Evolutionary conservation across 2,329 filamentous ascomycete species (phyloP).

Genomic region (Cercospora janseana): DNA sequence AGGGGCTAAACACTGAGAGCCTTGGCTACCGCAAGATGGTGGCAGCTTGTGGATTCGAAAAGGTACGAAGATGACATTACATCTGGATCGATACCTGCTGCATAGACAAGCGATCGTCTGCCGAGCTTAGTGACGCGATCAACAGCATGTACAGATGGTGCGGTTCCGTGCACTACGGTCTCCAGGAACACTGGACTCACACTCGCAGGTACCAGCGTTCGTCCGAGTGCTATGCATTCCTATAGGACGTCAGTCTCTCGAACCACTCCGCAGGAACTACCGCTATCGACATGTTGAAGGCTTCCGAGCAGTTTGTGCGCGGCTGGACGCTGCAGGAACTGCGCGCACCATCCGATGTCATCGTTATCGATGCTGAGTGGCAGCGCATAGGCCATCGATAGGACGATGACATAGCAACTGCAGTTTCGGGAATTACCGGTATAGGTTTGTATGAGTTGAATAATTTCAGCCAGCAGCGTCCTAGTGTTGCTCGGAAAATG

Average conservation of each 20-base stretch:
- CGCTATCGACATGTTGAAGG: background rate
- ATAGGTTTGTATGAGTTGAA: constrained; percentile 16
- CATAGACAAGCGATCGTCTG: constrained; percentile 24
- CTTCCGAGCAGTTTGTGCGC: constrained; percentile 3
- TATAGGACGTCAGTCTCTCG: constrained; percentile 5
- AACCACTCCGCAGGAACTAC: too few species aligned
- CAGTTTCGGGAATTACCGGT: constrained; percentile 18
- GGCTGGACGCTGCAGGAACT: constrained; percentile 33
- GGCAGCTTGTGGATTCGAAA: constrained; percentile 10
- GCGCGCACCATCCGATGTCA: constrained; percentile 20
- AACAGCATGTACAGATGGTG: constrained; percentile 10
- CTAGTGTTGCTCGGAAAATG: constrained; percentile 23
- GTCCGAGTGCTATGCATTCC: constrained; percentile 12
- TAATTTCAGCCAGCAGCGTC: constrained; percentile 5
- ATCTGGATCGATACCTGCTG: constrained; percentile 27
- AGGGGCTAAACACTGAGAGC: constrained; percentile 9
- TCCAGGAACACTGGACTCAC: background rate
- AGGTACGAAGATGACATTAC: constrained; percentile 8
- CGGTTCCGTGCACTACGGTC: background rate
- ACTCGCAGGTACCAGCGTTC: constrained; percentile 6
- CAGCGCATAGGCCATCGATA: constrained; percentile 14
- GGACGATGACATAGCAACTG: constrained; percentile 8
- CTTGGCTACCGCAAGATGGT: constrained; percentile 17
- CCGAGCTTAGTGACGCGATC: constrained; percentile 14
- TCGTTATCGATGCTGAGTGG: constrained; percentile 24